Conservation (phyloP, 768 basidiomycete genomes). For the Scleroderma citrinum region DNA sequence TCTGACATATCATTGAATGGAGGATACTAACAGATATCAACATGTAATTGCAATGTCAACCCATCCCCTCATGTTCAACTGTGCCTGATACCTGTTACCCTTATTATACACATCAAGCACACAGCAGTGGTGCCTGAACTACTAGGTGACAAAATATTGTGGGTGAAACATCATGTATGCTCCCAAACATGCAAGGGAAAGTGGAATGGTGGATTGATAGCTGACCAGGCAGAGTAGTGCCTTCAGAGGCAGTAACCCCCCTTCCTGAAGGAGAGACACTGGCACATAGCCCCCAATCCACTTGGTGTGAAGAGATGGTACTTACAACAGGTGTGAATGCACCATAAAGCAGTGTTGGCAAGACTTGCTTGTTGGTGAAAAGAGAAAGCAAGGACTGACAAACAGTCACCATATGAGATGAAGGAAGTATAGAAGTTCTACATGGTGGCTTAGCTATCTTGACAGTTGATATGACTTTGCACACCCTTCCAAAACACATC, state of each 20-base stretch:
- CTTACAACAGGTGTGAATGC: constrained; percentile 3
- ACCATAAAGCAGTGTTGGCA: neutral
- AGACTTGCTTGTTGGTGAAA: no score
- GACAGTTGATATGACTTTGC: no score
- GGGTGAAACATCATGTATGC: constrained; percentile 46
- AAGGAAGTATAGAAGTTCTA: no score
- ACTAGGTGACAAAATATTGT: constrained; percentile 65
- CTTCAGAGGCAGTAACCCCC: constrained; percentile 30
- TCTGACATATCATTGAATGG: constrained; percentile 29
- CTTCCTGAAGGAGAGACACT: constrained; percentile 62
- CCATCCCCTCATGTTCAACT: constrained; percentile 62
- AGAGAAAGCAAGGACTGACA: constrained; percentile 17
- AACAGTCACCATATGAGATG: no score
- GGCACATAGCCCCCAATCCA: constrained; percentile 89
- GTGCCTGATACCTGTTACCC: constrained; percentile 63
- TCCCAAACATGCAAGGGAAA: neutral
- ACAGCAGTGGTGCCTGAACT: constrained; percentile 95
- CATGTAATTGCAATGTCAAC: constrained; percentile 89
- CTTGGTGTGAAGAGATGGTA: constrained; percentile 86
- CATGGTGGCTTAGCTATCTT: no score
- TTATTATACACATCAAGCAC: constrained; percentile 84
- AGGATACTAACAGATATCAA: constrained; percentile 81
- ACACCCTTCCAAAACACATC: no score
- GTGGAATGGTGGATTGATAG: neutral
- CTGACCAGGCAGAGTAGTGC: constrained; percentile 52